phyloP scores from a whole-genome alignment of 2,329 filamentous ascomycete genomes.

The Gremmenia infestans region DNA sequence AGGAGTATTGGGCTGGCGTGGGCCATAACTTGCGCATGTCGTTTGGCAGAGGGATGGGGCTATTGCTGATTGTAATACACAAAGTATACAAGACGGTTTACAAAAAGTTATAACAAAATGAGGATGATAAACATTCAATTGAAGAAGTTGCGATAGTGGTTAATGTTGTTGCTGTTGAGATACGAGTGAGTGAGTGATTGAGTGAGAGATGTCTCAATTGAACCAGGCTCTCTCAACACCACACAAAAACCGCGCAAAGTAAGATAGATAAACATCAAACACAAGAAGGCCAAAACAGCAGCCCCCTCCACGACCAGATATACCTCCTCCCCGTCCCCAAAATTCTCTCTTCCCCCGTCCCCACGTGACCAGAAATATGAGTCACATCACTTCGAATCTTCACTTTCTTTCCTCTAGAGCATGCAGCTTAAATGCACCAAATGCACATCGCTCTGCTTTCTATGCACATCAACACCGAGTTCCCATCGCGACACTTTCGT shows the following conservation, averaged over 20 bases:
- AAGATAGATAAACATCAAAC: neutral
- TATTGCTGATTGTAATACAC: conserved; percentile 1
- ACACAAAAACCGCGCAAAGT: neutral
- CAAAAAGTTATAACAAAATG: neutral
- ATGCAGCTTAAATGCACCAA: neutral
- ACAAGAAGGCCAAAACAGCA: neutral
- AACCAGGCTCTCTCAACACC: neutral
- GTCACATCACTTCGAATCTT: neutral
- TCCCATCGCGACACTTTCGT: conserved; percentile 17
- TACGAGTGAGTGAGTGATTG: neutral
- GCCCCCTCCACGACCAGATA: neutral
- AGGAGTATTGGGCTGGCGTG: conserved; percentile 25
- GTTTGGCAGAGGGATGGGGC: conserved; percentile 7
- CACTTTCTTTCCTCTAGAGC: neutral
- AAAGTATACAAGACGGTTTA: neutral
- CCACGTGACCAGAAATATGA: conserved; percentile 4
- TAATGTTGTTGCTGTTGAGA: neutral
- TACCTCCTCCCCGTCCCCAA: neutral
- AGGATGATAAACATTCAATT: neutral
- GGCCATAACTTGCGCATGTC: conserved; percentile 34
- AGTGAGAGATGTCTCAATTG: neutral
- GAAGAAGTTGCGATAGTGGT: neutral
- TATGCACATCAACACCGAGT: conserved; percentile 24
- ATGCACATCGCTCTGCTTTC: conserved; percentile 2
- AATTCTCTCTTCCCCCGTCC: neutral